phyloP scores from a whole-genome alignment of 192 early-diverging fungal species.

The Coemansia sp. region DNA sequence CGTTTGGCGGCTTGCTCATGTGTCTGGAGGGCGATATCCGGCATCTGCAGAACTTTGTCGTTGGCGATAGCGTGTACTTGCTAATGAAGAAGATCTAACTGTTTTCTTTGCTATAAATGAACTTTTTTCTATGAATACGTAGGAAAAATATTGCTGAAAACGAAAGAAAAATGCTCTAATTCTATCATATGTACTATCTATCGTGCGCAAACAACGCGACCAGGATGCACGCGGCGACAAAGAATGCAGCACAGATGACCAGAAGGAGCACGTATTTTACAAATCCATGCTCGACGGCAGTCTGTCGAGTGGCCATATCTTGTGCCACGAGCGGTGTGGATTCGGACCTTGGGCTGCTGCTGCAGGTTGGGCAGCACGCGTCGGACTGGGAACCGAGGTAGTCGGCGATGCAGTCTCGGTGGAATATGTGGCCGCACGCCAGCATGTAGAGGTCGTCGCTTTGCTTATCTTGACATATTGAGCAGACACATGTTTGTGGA shows the following conservation, averaged over 20 bases:
- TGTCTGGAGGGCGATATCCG: slow-evolving; percentile 81
- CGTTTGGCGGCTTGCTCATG: slow-evolving; percentile 92
- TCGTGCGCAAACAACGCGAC: neutral
- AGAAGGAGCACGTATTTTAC: neutral
- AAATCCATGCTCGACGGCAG: neutral
- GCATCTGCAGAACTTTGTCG: slow-evolving; percentile 75
- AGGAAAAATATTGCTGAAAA: too few species aligned
- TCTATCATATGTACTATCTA: neutral
- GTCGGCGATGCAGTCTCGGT: slow-evolving; percentile 14
- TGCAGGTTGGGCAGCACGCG: slow-evolving; percentile 11
- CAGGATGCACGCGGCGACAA: slow-evolving; percentile 4
- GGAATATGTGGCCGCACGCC: slow-evolving; percentile 12
- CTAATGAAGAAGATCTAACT: slow-evolving; percentile 64
- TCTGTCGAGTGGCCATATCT: neutral
- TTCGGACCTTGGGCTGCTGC: slow-evolving; percentile 7
- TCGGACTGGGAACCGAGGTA: slow-evolving; percentile 2
- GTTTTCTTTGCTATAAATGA: neutral
- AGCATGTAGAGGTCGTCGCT: neutral
- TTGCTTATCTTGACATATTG: slow-evolving; percentile 9
- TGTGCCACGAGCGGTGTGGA: slow-evolving; percentile 3
- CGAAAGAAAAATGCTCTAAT: neutral
- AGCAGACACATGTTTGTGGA: neutral
- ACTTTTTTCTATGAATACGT: neutral
- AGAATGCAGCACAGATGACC: neutral
- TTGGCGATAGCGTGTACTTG: slow-evolving; percentile 90